Percentiles rank a stretch among this genome's conserved stretches.
phyloP scores from a whole-genome alignment of 2,329 filamentous ascomycete species.

The Hypoxylon sp. region DNA sequence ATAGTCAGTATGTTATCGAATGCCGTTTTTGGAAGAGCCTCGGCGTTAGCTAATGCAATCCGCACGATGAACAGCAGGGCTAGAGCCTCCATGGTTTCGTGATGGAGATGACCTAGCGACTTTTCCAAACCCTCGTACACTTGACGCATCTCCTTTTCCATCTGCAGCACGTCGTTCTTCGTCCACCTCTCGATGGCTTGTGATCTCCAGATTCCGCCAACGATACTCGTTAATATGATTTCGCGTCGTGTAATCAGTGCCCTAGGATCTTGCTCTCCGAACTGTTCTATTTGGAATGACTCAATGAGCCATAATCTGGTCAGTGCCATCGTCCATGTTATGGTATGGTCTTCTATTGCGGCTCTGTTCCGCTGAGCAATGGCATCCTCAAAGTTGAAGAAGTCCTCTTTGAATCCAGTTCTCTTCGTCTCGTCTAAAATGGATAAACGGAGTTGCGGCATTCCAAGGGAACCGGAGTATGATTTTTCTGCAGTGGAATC shows the following conservation, averaged over 20 bases:
- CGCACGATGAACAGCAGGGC: conserved; percentile 19
- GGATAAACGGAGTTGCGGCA: background rate
- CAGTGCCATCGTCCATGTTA: background rate
- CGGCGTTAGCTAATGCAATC: background rate
- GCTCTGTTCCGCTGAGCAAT: conserved; percentile 23
- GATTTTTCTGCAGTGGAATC: background rate
- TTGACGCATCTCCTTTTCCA: conserved; percentile 10
- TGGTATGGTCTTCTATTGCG: background rate
- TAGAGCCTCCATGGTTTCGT: conserved; percentile 19
- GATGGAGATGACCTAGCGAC: conserved; percentile 4
- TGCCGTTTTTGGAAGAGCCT: background rate
- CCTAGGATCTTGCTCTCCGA: background rate
- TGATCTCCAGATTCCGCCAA: conserved; percentile 16
- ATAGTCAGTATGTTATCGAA: background rate
- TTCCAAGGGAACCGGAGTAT: background rate
- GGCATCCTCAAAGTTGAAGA: conserved; percentile 20
- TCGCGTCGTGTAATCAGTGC: conserved; percentile 21
- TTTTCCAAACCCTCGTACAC: conserved; percentile 16
- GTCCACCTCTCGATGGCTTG: conserved; percentile 3
- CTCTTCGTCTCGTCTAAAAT: background rate
- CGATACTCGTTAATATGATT: conserved; percentile 16
- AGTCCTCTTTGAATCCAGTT: background rate
- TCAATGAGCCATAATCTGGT: conserved; percentile 22
- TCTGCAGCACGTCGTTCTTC: background rate
- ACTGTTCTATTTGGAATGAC: background rate